phyloP scores from a whole-genome alignment of 2,329 filamentous ascomycete species.

The Aspergillus versicolor region DNA sequence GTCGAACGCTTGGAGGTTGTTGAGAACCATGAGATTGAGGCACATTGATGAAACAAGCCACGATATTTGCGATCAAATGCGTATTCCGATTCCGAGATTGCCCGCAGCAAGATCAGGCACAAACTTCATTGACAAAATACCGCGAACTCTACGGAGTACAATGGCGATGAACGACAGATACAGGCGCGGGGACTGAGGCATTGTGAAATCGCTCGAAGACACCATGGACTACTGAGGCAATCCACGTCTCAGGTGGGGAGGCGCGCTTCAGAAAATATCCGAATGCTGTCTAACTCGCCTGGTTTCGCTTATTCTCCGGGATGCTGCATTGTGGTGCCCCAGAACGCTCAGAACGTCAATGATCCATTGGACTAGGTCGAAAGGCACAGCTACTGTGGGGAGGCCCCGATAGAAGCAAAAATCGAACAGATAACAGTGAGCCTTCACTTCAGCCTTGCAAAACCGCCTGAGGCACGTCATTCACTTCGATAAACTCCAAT shows the following conservation, averaged over 20 bases:
- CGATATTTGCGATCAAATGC: slow-evolving; percentile 8
- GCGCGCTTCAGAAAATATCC: slow-evolving; percentile 10
- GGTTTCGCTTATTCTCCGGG: slow-evolving; percentile 20
- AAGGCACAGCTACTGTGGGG: slow-evolving; percentile 6
- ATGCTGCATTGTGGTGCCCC: slow-evolving; percentile 10
- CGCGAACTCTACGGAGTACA: background rate
- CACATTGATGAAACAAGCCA: slow-evolving; percentile 13
- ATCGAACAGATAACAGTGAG: background rate
- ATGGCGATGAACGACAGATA: background rate
- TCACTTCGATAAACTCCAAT: background rate
- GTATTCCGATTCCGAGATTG: slow-evolving; percentile 7
- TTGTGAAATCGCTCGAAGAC: background rate
- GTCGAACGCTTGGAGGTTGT: background rate
- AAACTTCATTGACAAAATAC: slow-evolving; percentile 14
- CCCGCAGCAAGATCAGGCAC: slow-evolving; percentile 18
- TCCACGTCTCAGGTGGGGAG: background rate
- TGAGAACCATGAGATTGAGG: background rate
- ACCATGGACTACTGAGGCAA: background rate
- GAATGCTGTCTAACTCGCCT: slow-evolving; percentile 10
- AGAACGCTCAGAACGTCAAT: slow-evolving; percentile 10
- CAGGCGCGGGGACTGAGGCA: background rate
- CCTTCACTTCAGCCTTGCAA: background rate
- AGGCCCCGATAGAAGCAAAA: background rate
- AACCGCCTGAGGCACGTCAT: background rate
- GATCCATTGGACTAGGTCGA: slow-evolving; percentile 11